A percentile compares a stretch with the other conserved stretches of the same genome.
phyloP scores from a whole-genome alignment of 148 eudicot genomes.

The Persicaria tinctoria region DNA sequence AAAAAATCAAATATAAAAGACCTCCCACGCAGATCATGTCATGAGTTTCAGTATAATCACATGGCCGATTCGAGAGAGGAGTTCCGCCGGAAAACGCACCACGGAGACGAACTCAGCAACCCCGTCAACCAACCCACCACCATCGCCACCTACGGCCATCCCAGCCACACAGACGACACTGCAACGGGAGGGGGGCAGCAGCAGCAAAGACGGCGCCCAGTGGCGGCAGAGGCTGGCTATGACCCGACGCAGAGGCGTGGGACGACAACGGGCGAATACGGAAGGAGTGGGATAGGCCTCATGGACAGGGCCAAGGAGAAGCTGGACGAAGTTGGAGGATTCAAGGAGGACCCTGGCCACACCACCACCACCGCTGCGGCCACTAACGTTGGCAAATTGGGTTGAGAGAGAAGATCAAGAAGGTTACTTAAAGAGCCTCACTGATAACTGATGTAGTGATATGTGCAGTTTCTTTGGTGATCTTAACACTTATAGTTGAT shows the following conservation, averaged over 20 bases:
- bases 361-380: not conserved
- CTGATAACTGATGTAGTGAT: not conserved
- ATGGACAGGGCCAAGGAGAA: constrained; percentile 18
- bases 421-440: not conserved
- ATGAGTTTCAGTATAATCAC: not conserved
- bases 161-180: constrained; percentile 12
- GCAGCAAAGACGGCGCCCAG: not conserved
- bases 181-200: not conserved
- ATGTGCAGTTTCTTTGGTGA: not conserved
- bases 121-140: constrained; percentile 17
- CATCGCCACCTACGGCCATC: constrained; percentile 17
- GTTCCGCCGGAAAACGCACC: not conserved
- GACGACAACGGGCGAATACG: constrained; percentile 20
- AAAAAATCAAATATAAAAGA: not conserved
- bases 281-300: constrained; percentile 10
- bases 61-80: constrained; percentile 8
- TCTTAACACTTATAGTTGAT: too few species aligned
- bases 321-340: constrained; percentile 15
- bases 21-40: not conserved
- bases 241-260: constrained; percentile 18
- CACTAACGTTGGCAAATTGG: not conserved
- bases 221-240: not conserved
- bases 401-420: constrained; percentile 1
- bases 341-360: constrained; percentile 18
- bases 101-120: constrained; percentile 22